Percentiles rank a stretch among this genome's conserved stretches.
phyloP scores from a whole-genome alignment of 352 stramenopile species.

The Pythium aristosporum region DNA sequence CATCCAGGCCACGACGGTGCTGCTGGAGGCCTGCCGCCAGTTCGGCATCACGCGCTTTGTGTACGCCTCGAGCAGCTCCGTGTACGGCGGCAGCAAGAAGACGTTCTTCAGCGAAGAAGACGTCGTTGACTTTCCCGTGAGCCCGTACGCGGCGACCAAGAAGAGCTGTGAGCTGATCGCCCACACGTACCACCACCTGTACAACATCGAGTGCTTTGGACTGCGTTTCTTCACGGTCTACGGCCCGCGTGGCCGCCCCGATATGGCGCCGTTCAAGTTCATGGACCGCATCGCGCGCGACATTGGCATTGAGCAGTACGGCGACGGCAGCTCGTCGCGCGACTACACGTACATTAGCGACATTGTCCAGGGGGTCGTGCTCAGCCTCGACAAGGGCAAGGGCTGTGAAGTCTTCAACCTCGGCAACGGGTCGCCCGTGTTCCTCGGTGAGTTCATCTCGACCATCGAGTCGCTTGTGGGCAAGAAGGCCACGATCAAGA shows the following conservation, averaged over 20 bases:
- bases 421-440: conserved; percentile 91
- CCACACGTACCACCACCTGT: conserved; percentile 97
- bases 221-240: conserved; percentile 99
- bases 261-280: conserved; percentile 99
- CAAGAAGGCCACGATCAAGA: conserved; percentile 93
- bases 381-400: conserved; percentile 60
- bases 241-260: conserved; percentile 92
- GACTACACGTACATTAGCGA: conserved; percentile 99
- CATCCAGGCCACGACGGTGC: conserved; percentile 90
- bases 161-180: conserved; percentile 97
- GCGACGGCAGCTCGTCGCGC: conserved; percentile 92
- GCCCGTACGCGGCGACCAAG: conserved; percentile 97
- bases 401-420: conserved; percentile 98
- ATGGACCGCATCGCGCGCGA: conserved; percentile 93
- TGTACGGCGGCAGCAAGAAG: conserved; percentile 94
- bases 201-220: conserved; percentile 93
- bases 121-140: conserved; percentile 93
- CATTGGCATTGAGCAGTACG: conserved; percentile 95
- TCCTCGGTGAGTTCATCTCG: conserved; percentile 94
- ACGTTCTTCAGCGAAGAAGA: conserved; percentile 90
- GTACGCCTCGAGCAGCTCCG: conserved; percentile 94
- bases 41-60: conserved; percentile 94
- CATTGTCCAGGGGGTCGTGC: conserved; percentile 95
- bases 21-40: conserved; percentile 92
- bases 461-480: conserved; percentile 94